Evolutionary conservation across 805 yeast genomes (phyloP), one percentile per base, ranked within the genome.

Genomic region (Pichia manshurica): DNA sequence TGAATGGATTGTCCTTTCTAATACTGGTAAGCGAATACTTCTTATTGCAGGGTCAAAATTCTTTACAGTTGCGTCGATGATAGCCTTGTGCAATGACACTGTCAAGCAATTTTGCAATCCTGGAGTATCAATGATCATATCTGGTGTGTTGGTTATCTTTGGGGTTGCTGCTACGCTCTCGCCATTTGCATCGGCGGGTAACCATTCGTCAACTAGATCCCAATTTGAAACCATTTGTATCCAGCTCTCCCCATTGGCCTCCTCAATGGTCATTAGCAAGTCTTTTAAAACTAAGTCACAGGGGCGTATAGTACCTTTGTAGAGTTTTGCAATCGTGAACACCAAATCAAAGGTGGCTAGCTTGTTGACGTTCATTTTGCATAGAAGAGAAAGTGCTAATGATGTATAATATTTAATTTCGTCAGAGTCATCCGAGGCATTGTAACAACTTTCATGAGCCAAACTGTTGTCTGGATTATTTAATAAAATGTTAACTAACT

Each of bases 251-350:
- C 50, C 55, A 6, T 72, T 56, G 3, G 65, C 64, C 0, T 77
- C 57, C 62, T 91, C 98, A 32, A 88, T 68, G 12, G 62, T 60
- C 46, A 72, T 69, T 39, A 91, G 59, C 1, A 86, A 65, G 4
- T 67, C 61, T 46, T 84, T 75, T 23, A 91, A 58, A 2, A 89
- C 49, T 45, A 77, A 59, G 59, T 91, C 97, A 33, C 77, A 78
- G 1, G 79, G 66, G 15, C 75, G 61, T 2, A 71, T 65, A 0
- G 90, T 71, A 4, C 96, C 96, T n/a, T 65, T 62, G 59, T 84
- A 88, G 39, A 76, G 68, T 6, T 64, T 60, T 10, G 84, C 57
- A 2, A 87, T 45, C 41, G 68, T 73, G 22, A 72, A 72, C 58
- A 81, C 77, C 8, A 83, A 60, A 0, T 68, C 63, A 8, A 54